Percentiles rank a stretch among this genome's conserved stretches.
Conservation (phyloP, 352 stramenopile species). For the Phytophthora parvispora region DNA sequence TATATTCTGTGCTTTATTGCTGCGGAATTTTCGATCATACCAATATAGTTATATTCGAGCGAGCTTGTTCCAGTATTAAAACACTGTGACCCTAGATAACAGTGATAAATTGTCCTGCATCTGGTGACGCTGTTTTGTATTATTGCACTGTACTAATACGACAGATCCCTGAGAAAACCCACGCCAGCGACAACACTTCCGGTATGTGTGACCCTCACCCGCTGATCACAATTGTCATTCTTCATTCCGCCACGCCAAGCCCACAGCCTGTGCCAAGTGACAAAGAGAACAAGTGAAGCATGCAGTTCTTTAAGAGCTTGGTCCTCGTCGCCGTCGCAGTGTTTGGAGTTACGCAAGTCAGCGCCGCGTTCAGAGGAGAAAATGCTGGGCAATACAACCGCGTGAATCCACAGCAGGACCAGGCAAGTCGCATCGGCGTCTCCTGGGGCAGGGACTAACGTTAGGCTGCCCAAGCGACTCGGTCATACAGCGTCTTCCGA, state of each 20-base stretch:
- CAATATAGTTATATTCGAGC: no score
- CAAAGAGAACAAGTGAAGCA: background rate
- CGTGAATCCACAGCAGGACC: background rate
- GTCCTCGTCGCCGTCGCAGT: background rate
- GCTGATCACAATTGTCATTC: background rate
- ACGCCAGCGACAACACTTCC: no score
- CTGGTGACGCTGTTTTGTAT: no score
- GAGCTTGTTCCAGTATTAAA: no score
- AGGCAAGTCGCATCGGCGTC: background rate
- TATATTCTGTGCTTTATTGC: no score
- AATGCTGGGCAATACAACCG: background rate
- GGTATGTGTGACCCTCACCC: no score
- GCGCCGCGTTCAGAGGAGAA: background rate
- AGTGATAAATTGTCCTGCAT: no score
- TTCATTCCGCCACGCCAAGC: background rate
- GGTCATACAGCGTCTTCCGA: background rate
- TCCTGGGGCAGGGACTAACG: background rate
- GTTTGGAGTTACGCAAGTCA: background rate
- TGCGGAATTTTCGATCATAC: no score
- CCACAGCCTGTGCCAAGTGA: background rate
- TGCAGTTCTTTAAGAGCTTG: background rate
- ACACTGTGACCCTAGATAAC: no score
- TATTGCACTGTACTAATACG: no score
- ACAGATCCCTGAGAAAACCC: no score
- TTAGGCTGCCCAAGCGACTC: background rate